These are phyloP conservation scores for Candida sithepensis DNA, from an alignment of 805 yeast species.

Conservation along the genomic window DNA sequence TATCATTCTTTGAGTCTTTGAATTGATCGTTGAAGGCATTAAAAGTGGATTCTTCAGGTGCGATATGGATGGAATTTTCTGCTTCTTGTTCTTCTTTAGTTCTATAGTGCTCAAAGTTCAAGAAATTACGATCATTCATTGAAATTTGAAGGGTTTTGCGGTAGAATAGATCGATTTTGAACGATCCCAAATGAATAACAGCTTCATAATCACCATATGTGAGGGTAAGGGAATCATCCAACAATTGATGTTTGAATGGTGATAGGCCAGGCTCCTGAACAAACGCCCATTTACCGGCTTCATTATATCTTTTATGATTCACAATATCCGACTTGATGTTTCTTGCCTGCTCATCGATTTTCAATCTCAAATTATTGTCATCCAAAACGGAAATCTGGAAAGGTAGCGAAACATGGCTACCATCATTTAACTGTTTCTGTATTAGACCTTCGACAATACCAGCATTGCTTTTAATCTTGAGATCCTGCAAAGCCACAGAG, in stretches of 20 bases:
- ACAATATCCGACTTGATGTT: slow-evolving; percentile 7
- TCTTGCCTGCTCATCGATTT: slow-evolving; percentile 60
- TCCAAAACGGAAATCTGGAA: slow-evolving; percentile 55
- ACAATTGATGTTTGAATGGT: slow-evolving; percentile 21
- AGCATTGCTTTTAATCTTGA: slow-evolving; percentile 25
- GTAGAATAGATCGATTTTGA: slow-evolving; percentile 47
- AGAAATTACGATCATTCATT: slow-evolving; percentile 63
- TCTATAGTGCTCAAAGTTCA: slow-evolving; percentile 84
- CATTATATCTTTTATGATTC: slow-evolving; percentile 52
- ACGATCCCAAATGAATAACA: slow-evolving; percentile 42
- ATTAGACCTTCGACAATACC: slow-evolving; percentile 44
- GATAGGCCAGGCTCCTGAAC: slow-evolving; percentile 22
- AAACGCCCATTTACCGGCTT: slow-evolving; percentile 59
- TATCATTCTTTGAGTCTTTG: slow-evolving; percentile 61
- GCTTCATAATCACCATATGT: slow-evolving; percentile 45
- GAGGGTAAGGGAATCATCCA: slow-evolving; percentile 17
- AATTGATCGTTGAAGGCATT: slow-evolving; percentile 72
- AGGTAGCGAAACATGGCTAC: slow-evolving; percentile 44
- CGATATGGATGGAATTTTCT: slow-evolving; percentile 36
- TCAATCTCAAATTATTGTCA: slow-evolving; percentile 57
- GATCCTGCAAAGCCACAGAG: slow-evolving; percentile 35
- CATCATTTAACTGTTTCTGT: slow-evolving; percentile 40
- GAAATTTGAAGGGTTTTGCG: slow-evolving; percentile 46
- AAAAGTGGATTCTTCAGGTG: slow-evolving; percentile 58
- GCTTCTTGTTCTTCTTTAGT: slow-evolving; percentile 37